These are phyloP conservation scores for Tricholomella constricta DNA, from an alignment of 768 basidiomycete genomes.

Conservation along the genomic window DNA sequence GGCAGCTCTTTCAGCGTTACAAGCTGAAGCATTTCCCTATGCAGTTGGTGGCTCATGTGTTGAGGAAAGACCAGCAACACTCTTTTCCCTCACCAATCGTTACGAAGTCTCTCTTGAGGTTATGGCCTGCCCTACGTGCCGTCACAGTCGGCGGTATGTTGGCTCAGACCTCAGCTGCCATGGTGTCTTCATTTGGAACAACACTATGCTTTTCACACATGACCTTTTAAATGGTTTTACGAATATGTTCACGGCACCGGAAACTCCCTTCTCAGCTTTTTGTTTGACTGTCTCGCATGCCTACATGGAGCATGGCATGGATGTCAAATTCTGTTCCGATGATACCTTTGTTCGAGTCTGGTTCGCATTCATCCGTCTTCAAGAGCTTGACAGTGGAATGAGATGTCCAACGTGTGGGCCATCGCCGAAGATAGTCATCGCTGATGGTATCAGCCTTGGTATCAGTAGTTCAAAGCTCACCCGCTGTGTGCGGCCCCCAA, in stretches of 20 bases:
- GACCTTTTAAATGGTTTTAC: conserved; percentile 38
- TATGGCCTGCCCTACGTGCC: background rate
- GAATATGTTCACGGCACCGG: conserved; percentile 30
- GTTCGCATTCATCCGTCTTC: conserved; percentile 27
- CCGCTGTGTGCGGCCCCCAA: conserved; percentile 23
- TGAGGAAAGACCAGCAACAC: background rate
- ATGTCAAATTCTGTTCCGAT: conserved; percentile 24
- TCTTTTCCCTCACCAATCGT: background rate
- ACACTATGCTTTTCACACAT: conserved; percentile 30
- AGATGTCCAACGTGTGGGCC: conserved; percentile 20
- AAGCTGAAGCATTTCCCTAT: too few relatives aligned
- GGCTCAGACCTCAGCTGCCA: conserved; percentile 29
- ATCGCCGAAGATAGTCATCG: conserved; percentile 17
- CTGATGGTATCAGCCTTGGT: conserved; percentile 25
- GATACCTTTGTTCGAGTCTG: conserved; percentile 32
- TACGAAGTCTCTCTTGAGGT: background rate
- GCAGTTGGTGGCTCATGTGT: too few relatives aligned
- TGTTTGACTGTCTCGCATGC: conserved; percentile 15
- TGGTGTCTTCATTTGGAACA: conserved; percentile 38
- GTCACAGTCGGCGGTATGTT: conserved; percentile 16
- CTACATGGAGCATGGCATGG: conserved; percentile 17
- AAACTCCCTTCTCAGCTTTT: conserved; percentile 30
- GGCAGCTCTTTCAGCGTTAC: background rate
- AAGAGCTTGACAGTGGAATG: conserved; percentile 18
- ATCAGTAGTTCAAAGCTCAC: conserved; percentile 21